Evolutionary conservation across 2,329 filamentous ascomycete species (phyloP), one percentile per base, ranked within the genome.

Genomic region (Neopestalotiopsis rosae): DNA sequence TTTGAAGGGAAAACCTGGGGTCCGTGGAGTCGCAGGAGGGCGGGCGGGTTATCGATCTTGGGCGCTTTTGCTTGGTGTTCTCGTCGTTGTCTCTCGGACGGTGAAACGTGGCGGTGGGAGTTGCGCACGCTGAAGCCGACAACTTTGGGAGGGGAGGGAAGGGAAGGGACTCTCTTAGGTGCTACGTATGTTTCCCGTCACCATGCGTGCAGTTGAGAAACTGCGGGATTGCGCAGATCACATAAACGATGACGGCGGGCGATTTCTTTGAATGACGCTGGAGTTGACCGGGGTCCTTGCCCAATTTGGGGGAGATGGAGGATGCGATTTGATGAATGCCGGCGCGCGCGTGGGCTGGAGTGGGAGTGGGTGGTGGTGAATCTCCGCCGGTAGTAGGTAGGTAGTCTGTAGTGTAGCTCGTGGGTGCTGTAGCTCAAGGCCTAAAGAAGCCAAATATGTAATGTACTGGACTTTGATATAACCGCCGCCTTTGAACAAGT

Each of bases 261-360:
- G 40, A 49, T 24, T 13, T 30, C 57, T 62, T 40, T 52, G 66
- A 57, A 67, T 67, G 66, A 67, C 66, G 66, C 66, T 40, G 58
- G 17, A 63, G 66, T 38, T 20, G 68, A 69, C 65, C 68, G 52
- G 68, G 68, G 68, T 67, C 61, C 56, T 62, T 32, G 57, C 63
- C 56, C 57, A 69, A 69, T 40, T 28, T 28, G 38, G 61, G 61
- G 34, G 61, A 34, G 59, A 62, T 62, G 59, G 59, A 34, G 30
- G 24, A 34, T 62, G 59, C 59, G 59, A 62, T 62, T 30, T 62
- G 59, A 30, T 62, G 59, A 62, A 34, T 24, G 17, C 59, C 59
- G 34, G n/a, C 59, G 34, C 10, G 34, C 24, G 24, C 24, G 24
- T 28, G 28, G 56, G 17, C n/a, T 24, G 13, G 12, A 49, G n/a